These are phyloP conservation scores for Hyparrhenia diplandra DNA, from an alignment of 176 grass and related monocot species.

Conservation along the genomic window DNA sequence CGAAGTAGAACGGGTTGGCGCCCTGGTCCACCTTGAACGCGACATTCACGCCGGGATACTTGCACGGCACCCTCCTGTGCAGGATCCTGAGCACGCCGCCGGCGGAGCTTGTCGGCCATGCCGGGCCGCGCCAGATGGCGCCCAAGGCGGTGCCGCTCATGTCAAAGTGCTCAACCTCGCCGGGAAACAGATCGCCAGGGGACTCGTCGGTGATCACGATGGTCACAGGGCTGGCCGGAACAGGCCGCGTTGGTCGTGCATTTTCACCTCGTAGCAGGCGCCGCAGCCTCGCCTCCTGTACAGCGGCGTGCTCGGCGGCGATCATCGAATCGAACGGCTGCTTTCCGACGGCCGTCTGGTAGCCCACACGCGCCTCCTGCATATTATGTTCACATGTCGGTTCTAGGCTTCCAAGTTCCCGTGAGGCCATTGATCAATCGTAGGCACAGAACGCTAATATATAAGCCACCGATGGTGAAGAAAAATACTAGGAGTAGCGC, in stretches of 20 bases:
- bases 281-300: constrained; percentile 79
- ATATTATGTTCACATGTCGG: neutral
- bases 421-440: neutral
- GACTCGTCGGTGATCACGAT: constrained; percentile 72
- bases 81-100: constrained; percentile 54
- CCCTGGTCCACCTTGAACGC: constrained; percentile 67
- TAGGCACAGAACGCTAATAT: no score
- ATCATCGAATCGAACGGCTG: constrained; percentile 66
- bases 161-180: constrained; percentile 60
- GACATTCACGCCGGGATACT: constrained; percentile 43
- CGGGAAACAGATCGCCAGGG: constrained; percentile 38
- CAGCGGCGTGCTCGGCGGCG: constrained; percentile 55
- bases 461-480: neutral
- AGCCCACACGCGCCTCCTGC: constrained; percentile 62
- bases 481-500: neutral
- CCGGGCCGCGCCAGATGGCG: constrained; percentile 56
- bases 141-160: constrained; percentile 81
- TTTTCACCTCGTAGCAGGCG: constrained; percentile 77
- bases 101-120: constrained; percentile 57
- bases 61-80: constrained; percentile 66
- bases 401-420: neutral
- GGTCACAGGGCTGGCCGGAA: constrained; percentile 59
- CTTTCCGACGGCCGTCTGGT: constrained; percentile 50
- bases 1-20: constrained; percentile 58
- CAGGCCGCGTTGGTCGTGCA: constrained; percentile 46